Evolutionary conservation across 1,139 yeast genomes (phyloP), one percentile per base, ranked within the genome.

Genomic region (Candida labiduridarum): DNA sequence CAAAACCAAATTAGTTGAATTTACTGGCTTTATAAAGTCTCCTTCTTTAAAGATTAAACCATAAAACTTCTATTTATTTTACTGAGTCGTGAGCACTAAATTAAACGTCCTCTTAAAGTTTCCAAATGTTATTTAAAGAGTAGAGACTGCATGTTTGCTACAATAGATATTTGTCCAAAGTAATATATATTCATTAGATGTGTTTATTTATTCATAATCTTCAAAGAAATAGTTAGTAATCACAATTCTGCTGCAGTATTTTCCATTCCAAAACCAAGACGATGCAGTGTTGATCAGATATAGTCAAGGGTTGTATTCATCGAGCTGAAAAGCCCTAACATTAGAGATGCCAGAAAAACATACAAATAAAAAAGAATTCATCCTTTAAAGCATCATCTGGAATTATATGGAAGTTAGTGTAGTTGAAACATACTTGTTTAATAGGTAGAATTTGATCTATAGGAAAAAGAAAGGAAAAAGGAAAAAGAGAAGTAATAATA

Each of bases 341-440:
- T 80, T 82, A 81, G 85, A 82, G 85, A 81, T 82, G 86, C 85
- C 86, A 82, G 86, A 82, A 80, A 80, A 81, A 81, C 80, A 74
- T 72, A 70, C 60, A 51, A 48, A 43, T 56, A 57, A 56, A 55
- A 62, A 62, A 62, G 52, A 68, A 67, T 68, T 74, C 79, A 73
- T 76, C 80, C 71, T 69, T 57, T 53, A 48, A 54, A 47, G 16
- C 29, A 19, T 36, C 41, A 11, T 36, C 22, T 18, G 19, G 19
- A 36, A 10, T 15, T 36, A 25, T 25, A 25, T 25, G 29, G 29
- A 25, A 25, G 29, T 2, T 25, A 25, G 29, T 25, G 8, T 25
- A 25, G 29, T 7, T 25, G 29, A 25, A 25, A 25, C 29, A 25
- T 25, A 25, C 29, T 25, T 25, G 29, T 4, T 4, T 25, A 25